A percentile compares a stretch with the other conserved stretches of the same genome.
Conservation (phyloP, 805 yeast genomes). For the Ogataea philodendri region DNA sequence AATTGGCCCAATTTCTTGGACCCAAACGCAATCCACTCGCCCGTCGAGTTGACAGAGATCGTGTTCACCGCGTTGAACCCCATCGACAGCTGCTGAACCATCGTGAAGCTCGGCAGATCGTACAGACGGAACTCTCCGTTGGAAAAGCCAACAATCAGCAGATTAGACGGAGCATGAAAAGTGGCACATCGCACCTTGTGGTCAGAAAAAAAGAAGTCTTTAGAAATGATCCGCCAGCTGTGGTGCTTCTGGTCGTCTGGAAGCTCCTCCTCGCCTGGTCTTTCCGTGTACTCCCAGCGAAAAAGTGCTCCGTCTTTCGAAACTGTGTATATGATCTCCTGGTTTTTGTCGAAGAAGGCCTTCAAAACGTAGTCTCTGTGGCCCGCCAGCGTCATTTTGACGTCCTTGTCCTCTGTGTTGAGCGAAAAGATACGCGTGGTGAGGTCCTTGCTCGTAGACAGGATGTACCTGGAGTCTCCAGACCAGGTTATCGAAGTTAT, state of each 20-base stretch:
- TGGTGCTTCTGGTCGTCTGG: slow-evolving; percentile 44
- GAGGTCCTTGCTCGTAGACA: slow-evolving; percentile 86
- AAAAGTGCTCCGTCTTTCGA: slow-evolving; percentile 94
- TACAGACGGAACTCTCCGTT: slow-evolving; percentile 90
- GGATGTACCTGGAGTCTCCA: slow-evolving; percentile 79
- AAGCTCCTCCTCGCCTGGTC: slow-evolving; percentile 47
- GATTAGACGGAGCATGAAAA: slow-evolving; percentile 68
- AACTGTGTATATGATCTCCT: slow-evolving; percentile 86
- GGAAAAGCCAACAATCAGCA: slow-evolving; percentile 84
- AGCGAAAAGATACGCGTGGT: slow-evolving; percentile 84
- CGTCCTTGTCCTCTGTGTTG: slow-evolving; percentile 64
- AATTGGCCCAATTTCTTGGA: slow-evolving; percentile 89
- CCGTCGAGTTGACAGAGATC: slow-evolving; percentile 73
- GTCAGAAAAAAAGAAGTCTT: slow-evolving; percentile 71
- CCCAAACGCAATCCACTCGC: slow-evolving; percentile 98
- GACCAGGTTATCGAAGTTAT: slow-evolving; percentile 84
- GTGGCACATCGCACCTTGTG: slow-evolving; percentile 76
- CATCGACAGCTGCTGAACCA: slow-evolving; percentile 85
- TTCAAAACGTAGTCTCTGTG: slow-evolving; percentile 85
- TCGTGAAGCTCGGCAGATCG: slow-evolving; percentile 76
- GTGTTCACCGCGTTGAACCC: slow-evolving; percentile 88
- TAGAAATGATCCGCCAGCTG: slow-evolving; percentile 82
- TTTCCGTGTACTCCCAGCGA: slow-evolving; percentile 80
- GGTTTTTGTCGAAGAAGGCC: slow-evolving; percentile 85
- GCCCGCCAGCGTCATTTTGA: slow-evolving; percentile 85